Evolutionary conservation across 2,329 filamentous ascomycete species (phyloP).

Genomic region (Fusarium nygamai): DNA sequence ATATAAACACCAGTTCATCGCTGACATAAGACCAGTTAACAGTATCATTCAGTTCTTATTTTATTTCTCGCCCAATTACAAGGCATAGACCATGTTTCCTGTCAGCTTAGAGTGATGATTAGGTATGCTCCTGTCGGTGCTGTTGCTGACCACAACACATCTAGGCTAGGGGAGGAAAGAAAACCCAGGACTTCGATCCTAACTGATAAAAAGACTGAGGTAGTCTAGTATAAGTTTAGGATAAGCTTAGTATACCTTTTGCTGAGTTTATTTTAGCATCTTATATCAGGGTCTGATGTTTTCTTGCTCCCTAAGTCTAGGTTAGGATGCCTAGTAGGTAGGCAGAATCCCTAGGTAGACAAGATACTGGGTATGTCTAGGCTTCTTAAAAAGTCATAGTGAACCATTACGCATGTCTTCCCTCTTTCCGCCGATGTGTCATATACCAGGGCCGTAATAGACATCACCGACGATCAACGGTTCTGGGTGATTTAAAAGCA

Average conservation of each 20-base stretch:
- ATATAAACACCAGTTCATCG: neutral
- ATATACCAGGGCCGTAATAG: neutral
- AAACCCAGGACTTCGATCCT: too few species aligned
- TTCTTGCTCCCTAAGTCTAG: neutral
- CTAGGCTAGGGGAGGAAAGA: too few species aligned
- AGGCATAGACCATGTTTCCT: neutral
- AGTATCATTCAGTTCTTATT: neutral
- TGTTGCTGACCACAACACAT: conserved; percentile 2
- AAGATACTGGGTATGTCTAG: neutral
- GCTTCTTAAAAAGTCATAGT: neutral
- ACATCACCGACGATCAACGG: neutral
- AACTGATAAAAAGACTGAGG: too few species aligned
- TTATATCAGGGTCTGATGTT: too few species aligned
- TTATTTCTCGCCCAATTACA: neutral
- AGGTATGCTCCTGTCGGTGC: neutral
- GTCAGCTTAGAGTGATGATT: neutral
- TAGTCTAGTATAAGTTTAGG: too few species aligned
- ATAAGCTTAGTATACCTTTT: too few species aligned
- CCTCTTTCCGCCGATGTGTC: neutral
- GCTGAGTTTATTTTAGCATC: too few species aligned
- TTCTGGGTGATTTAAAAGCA: neutral
- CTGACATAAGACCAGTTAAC: neutral
- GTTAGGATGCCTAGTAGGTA: too few species aligned
- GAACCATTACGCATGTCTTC: neutral
- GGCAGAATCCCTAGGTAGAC: neutral